Evolutionary conservation across 1,284 basidiomycete species (phyloP), one percentile per base, ranked within the genome.

Genomic region (Flammula alnicola): DNA sequence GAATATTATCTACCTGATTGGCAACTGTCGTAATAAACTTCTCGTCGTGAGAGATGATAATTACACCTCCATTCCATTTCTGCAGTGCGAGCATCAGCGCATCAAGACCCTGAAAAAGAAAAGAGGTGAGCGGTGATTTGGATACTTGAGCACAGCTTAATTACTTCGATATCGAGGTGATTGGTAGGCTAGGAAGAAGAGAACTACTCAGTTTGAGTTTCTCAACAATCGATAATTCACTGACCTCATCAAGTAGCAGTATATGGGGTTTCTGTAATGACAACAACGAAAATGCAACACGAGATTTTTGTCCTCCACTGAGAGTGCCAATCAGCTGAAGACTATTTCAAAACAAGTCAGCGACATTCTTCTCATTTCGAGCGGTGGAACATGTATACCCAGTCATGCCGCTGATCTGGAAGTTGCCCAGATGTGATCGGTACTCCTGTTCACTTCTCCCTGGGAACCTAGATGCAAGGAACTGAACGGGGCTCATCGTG

Each of bases 401-500:
- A 1, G 95, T 98, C 81, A 96, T 89, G 47, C 95, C 96, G 53
- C 93, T 98, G 63, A 98, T 97, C 60, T 98, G 96, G 75, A 99
- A 99, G 51, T 95, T 93, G n/a, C 97, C 97, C 11, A 99, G 78
- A 74, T 98, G 96, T 30, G 75, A 73, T 55, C 97, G 84, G 69
- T 99, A 99, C 69, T 99, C 97, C 67, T 98, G 96, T 69, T 98
- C 97, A 4, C 85, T 93, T 72, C 90, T 91, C 1, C 97, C 97
- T 0, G 97, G 97, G 76, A 92, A 98, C 63, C 84, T 91, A 32
- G 86, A 84, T 14, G 93, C 91, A 23, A 99, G 75, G 77, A 98
- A 98, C 59, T 92, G 88, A 6, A 99, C 97, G 0, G 95, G 91
- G 10, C 86, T 88, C 79, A 96, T 83, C 3, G 79, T 81, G 0